Conservation (phyloP, 2,329 filamentous ascomycete species). For the Calonectria pauciramosa region DNA sequence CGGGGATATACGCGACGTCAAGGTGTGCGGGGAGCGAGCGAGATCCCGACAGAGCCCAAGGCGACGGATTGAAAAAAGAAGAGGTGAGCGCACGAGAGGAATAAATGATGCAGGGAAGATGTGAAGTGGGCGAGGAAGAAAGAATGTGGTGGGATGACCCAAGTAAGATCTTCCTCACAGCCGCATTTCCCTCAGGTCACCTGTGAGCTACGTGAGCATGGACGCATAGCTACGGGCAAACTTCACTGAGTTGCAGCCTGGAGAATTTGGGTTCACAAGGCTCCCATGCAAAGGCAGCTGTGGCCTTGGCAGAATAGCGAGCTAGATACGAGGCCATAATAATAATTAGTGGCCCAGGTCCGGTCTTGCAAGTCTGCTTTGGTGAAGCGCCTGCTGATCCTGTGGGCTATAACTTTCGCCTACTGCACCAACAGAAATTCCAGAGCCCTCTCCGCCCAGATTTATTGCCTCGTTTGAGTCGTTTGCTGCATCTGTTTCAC, state of each 20-base stretch:
- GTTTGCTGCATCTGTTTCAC: background rate
- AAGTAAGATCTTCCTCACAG: background rate
- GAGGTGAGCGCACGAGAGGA: background rate
- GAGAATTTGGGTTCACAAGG: constrained; percentile 9
- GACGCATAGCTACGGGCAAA: background rate
- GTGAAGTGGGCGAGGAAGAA: background rate
- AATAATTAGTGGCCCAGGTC: constrained; percentile 7
- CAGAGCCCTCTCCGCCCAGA: background rate
- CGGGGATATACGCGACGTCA: background rate
- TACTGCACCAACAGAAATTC: background rate
- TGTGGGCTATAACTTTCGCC: background rate
- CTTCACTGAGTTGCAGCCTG: background rate
- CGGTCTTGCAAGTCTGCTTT: background rate
- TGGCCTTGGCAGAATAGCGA: background rate
- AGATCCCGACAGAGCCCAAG: background rate
- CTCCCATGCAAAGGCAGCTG: background rate
- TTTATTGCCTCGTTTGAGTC: background rate
- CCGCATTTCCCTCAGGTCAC: constrained; percentile 12
- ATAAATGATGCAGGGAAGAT: background rate
- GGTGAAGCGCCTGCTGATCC: background rate
- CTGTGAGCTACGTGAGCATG: constrained; percentile 9
- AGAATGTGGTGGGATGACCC: background rate
- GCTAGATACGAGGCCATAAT: constrained; percentile 10
- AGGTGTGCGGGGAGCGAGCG: background rate
- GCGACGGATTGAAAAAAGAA: background rate